Base-by-base conservation (phyloP, 257 asterid genomes). In the Solanum phureja region DNA sequence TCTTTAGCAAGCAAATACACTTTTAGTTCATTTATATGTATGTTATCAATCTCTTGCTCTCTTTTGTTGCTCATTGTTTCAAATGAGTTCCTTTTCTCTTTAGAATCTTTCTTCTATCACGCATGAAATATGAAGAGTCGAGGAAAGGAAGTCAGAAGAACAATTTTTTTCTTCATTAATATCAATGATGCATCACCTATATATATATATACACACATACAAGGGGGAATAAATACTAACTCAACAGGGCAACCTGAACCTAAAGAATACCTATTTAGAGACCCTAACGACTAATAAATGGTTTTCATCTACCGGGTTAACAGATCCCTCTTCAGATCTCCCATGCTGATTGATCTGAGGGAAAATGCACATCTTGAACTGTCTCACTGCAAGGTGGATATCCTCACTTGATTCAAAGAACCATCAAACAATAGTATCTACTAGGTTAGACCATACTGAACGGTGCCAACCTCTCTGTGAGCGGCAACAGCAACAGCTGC, bases 401-500 rank as follows among this genome's bases (percentile, higher is more conserved):
- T 14, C 27, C 37, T 44, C 88, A 40, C n/a, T 49, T 72, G 74
- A 52, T 71, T 56, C 49, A 40, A 62, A 60, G 77, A 73, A 58
- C 21, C 64, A 42, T 58, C 23, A 64, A 84, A 11, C 42, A 35
- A 74, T 33, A 14, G 31, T 18, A 49, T 38, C 35, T 27, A 35
- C 90, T 89, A 91, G 88, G 90, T 94, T 73, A 91, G 89, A 38
- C 98, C 98, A 86, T 92, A 89, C 93, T 94, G 96, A 88, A 95
- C 95, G 11, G 92, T 92, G 74, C 95, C 91, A 77, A 89, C 98
- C 91, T 94, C 98, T 35, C 93, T 91, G 33, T 87, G 96, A 86
- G 96, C 93, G 79, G 94, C 94, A 87, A 87, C 94, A 27, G 94
- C 93, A 71, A 92, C 93, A 11, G 92, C 94, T 84, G 96, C 95